Evolutionary conservation across 805 yeast genomes (phyloP), one percentile per base, ranked within the genome.

Genomic region (Hemisphaericaspora nanyangensis): DNA sequence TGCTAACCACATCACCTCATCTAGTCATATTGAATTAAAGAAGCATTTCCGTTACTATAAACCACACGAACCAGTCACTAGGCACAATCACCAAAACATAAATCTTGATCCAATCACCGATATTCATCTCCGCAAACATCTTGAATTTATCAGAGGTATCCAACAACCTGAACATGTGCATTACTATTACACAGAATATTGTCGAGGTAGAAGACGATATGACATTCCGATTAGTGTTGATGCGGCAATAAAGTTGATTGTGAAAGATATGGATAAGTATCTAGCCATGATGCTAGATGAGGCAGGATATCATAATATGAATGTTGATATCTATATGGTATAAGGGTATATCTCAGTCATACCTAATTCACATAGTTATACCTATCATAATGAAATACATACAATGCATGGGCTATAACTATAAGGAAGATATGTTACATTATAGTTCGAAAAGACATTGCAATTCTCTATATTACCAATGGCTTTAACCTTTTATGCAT

Each of bases 241-340:
- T 7, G 22, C 26, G 27, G 31, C 33, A 13, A 35, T 35, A 4
- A 31, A 31, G 17, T 34, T 13, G 12, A 31, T 41, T 13, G 30
- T 41, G 5, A 15, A 10, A 5, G 35, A 25, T 20, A 24, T 41
- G 27, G 31, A 27, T 15, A 22, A 2, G 7, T 41, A 41, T 38
- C 37, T 41, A 17, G 33, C 37, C 17, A 11, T 24, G 3, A 10
- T 41, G 10, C 19, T 41, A 7, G 16, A 17, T 26, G 29, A 36
- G 19, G 16, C 7, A 2, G 34, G 24, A 25, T 41, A 41, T 27
- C 28, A 22, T 10, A 41, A 41, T 28, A 34, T 26, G 13, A 41
- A 29, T 31, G 34, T 40, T 17, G 33, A 15, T 26, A 26, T 20
- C 4, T 41, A 37, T 18, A 41, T 41, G 41, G 44, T 37, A 11